Conservation (phyloP, 2,329 filamentous ascomycete genomes). For the Chaetomium olivaceum region DNA sequence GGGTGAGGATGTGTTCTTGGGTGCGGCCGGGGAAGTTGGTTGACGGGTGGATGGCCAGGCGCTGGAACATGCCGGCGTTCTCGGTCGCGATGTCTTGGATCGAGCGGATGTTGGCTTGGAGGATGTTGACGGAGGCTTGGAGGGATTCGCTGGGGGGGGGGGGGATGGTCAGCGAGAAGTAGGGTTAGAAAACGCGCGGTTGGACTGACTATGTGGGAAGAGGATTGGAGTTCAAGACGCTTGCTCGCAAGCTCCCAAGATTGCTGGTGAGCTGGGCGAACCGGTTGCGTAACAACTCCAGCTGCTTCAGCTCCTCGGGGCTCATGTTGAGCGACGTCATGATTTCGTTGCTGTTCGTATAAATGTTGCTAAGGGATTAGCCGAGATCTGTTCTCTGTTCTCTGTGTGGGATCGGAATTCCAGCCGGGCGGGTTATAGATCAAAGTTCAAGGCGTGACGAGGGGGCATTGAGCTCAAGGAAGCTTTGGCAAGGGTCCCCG, state of each 20-base stretch:
- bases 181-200: not conserved
- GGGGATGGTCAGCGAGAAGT: not conserved
- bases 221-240: slow-evolving; percentile 62
- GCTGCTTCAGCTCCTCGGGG: slow-evolving; percentile 63
- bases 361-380: not conserved
- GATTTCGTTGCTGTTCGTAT: not conserved
- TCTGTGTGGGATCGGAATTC: not conserved
- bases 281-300: slow-evolving; percentile 70
- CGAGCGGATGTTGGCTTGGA: slow-evolving; percentile 68
- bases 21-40: slow-evolving; percentile 72
- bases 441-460: not conserved
- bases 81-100: slow-evolving; percentile 66
- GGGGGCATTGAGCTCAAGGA: not conserved
- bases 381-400: too few relatives aligned
- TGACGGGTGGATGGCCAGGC: slow-evolving; percentile 72
- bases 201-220: slow-evolving; percentile 64
- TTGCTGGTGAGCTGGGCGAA: slow-evolving; percentile 69
- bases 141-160: slow-evolving; percentile 60
- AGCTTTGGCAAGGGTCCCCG: not conserved
- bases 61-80: slow-evolving; percentile 66
- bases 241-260: slow-evolving; percentile 62
- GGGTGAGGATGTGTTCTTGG: slow-evolving; percentile 64
- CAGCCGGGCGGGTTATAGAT: not conserved
- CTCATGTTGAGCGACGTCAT: slow-evolving; percentile 53
- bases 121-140: slow-evolving; percentile 69